A percentile compares a stretch with the other conserved stretches of the same genome.
Conservation (phyloP, 768 basidiomycete species). For the Paxillus ammoniavirescens region DNA sequence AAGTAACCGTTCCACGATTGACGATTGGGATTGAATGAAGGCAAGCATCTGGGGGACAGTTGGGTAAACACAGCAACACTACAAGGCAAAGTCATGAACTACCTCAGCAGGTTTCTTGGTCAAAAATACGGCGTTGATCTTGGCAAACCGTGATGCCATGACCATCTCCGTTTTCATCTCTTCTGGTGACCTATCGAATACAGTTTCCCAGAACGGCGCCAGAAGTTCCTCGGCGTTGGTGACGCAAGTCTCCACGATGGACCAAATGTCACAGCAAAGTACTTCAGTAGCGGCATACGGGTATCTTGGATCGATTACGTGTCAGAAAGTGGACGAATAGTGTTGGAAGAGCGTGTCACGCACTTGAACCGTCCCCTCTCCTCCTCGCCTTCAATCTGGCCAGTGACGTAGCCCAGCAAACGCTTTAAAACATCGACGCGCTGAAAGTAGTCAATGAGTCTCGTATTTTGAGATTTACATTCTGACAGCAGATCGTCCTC, state of each 20-base stretch:
- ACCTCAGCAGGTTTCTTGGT: slow-evolving; percentile 90
- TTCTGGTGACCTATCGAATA: slow-evolving; percentile 74
- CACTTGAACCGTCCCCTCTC: slow-evolving; percentile 82
- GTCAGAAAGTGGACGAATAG: neutral
- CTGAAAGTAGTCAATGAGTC: slow-evolving; percentile 85
- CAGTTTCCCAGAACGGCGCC: slow-evolving; percentile 88
- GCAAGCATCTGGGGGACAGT: slow-evolving; percentile 71
- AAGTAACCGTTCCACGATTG: slow-evolving; percentile 78
- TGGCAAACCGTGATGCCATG: slow-evolving; percentile 91
- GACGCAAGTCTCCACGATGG: slow-evolving; percentile 87
- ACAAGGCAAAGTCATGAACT: slow-evolving; percentile 29
- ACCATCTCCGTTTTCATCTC: slow-evolving; percentile 86
- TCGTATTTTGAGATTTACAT: slow-evolving; percentile 91
- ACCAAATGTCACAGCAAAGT: slow-evolving; percentile 94
- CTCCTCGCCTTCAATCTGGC: slow-evolving; percentile 80
- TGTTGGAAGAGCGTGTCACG: slow-evolving; percentile 29
- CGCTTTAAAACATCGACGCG: slow-evolving; percentile 77
- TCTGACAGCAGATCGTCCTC: slow-evolving; percentile 94
- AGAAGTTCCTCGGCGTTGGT: slow-evolving; percentile 69
- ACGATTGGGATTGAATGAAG: slow-evolving; percentile 84
- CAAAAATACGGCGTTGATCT: slow-evolving; percentile 87
- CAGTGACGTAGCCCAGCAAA: slow-evolving; percentile 81
- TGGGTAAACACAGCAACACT: slow-evolving; percentile 17
- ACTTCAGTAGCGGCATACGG: slow-evolving; percentile 94
- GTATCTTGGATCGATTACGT: slow-evolving; percentile 52